Conservation (phyloP, 1,284 basidiomycete species). For the Cryptococcus sp. region DNA sequence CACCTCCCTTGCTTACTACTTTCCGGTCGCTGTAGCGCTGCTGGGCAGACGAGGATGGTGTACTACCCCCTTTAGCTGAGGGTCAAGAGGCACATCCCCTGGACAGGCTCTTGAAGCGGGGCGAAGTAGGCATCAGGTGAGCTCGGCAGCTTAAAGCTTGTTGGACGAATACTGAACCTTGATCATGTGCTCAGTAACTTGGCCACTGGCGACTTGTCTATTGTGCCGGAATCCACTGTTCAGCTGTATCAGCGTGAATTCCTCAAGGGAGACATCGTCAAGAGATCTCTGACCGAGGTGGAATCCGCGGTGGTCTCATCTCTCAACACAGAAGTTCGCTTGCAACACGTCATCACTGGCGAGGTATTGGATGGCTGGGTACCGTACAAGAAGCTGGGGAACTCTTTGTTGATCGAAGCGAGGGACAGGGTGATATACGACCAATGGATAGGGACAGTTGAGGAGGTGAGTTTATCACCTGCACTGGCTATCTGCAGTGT, state of each 20-base stretch:
- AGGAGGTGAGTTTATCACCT: conserved; percentile 46
- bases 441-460: conserved; percentile 82
- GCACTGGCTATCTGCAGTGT: background rate
- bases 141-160: conserved; percentile 3
- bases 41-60: conserved; percentile 46
- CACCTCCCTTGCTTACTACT: background rate
- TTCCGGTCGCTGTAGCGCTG: conserved; percentile 29
- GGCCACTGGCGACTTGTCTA: conserved; percentile 63
- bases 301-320: conserved; percentile 74
- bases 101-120: conserved; percentile 69
- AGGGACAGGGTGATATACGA: conserved; percentile 80
- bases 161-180: background rate
- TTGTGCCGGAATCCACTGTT: conserved; percentile 69
- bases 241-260: conserved; percentile 77
- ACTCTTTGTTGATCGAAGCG: conserved; percentile 57
- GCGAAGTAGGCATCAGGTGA: conserved; percentile 75
- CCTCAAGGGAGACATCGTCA: conserved; percentile 77
- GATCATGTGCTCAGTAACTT: conserved; percentile 45
- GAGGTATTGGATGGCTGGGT: conserved; percentile 67
- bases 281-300: conserved; percentile 70
- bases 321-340: conserved; percentile 63
- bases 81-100: conserved; percentile 59
- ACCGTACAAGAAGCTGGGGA: conserved; percentile 63
- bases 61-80: conserved; percentile 18
- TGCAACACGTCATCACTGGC: conserved; percentile 74